Base-by-base conservation (phyloP, 1,284 basidiomycete genomes). In the Tylopilus orsonianus region DNA sequence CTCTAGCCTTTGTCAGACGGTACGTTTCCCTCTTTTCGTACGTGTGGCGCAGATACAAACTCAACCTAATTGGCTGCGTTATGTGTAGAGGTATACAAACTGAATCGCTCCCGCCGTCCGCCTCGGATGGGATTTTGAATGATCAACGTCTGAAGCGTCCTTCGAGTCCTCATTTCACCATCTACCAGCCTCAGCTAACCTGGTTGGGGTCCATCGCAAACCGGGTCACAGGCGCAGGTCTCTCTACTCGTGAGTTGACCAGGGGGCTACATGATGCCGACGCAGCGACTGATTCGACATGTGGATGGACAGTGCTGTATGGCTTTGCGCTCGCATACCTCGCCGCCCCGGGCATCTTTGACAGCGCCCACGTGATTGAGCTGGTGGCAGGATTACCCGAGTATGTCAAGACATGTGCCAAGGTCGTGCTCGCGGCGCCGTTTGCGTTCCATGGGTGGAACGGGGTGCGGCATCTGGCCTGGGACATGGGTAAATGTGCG, bases 131-230 rank as follows among this genome's bases (percentile, higher is more conserved):
- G 5, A 83, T 96, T 55, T 75, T 98, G 55, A 96, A 99, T 77
- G 69, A 81, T 56, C 94, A 97, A 70, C 85, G 96, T 56, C 73
- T 89, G 43, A 74, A 78, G 42, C 87, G 96, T 24, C 96, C 97
- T 16, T 87, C 79, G 49, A 90, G 87, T 61, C 96, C 97, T 19
- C 93, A 97, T 70, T 88, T 95, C 61, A 91, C 91, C 41, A 97
- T 98, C 71, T 99, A 98, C 75, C 90, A 97, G 69, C 93, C 93
- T 18, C 95, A 97, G 69, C 71, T 93, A 39, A 98, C 96, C 36
- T 97, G 91, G 92, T 32, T 87, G 48, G 78, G 72, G 3, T 97
- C 93, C 13, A 93, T 96, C 62, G 79, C 79, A 26, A 87, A 98
- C 74, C 89, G 96, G 68, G 71, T 82, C 40, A 91, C 93, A 6